Conservation (phyloP, 1,284 basidiomycete species). For the Rhodotorula sp. region DNA sequence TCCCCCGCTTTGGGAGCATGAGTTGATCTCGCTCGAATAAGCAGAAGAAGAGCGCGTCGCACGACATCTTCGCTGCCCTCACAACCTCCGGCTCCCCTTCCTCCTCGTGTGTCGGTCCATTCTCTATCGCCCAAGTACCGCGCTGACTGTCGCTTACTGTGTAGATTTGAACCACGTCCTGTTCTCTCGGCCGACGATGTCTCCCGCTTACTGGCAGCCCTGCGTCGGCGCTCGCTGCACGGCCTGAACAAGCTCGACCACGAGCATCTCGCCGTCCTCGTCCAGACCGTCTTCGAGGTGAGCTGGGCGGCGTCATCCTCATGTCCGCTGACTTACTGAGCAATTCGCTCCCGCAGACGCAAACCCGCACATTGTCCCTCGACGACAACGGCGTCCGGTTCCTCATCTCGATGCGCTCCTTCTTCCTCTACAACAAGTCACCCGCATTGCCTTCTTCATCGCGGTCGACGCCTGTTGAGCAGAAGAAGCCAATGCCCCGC, state of each 20-base stretch:
- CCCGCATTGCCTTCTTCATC: neutral
- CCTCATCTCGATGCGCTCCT: slow-evolving; percentile 61
- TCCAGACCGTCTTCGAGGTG: slow-evolving; percentile 83
- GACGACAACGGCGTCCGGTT: slow-evolving; percentile 88
- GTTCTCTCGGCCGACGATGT: slow-evolving; percentile 60
- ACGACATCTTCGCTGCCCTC: slow-evolving; percentile 7
- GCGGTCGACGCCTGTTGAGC: neutral
- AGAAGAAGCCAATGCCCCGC: slow-evolving; percentile 48
- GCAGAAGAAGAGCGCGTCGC: neutral
- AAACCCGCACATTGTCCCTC: slow-evolving; percentile 69
- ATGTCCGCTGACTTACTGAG: neutral
- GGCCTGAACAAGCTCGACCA: slow-evolving; percentile 74
- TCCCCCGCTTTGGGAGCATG: neutral
- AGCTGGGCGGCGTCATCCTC: slow-evolving; percentile 35
- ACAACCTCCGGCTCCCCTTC: neutral
- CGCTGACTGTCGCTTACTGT: fast-evolving
- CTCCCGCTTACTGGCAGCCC: slow-evolving; percentile 60
- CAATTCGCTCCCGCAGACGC: slow-evolving; percentile 63
- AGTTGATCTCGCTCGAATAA: too few relatives aligned
- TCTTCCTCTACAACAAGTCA: slow-evolving; percentile 19
- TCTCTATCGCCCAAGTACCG: neutral
- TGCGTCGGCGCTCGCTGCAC: slow-evolving; percentile 65
- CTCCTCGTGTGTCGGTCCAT: too few relatives aligned
- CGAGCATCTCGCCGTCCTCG: slow-evolving; percentile 71
- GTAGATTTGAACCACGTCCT: neutral